A percentile compares a stretch with the other conserved stretches of the same genome.
Evolutionary conservation across 2,329 filamentous ascomycete genomes (phyloP).

Genomic region (Talaromyces albobiverticillius): DNA sequence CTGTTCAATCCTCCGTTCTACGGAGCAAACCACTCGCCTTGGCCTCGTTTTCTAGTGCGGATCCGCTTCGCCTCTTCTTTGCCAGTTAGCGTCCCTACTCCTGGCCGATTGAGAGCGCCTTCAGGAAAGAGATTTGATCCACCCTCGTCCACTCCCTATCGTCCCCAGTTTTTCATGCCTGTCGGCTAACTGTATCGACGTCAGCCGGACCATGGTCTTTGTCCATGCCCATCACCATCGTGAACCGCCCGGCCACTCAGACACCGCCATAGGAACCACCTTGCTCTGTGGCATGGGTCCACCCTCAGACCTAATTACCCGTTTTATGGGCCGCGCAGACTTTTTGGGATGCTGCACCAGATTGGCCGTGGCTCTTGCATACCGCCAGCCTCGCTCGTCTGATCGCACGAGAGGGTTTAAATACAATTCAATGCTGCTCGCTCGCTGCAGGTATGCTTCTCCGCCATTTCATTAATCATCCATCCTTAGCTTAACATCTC

Average conservation of each 20-base stretch:
- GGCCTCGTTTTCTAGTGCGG: constrained; percentile 7
- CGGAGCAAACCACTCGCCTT: too few species aligned
- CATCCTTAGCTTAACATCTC: not conserved
- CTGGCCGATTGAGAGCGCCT: not conserved
- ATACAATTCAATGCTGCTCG: not conserved
- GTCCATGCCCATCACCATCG: not conserved
- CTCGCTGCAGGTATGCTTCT: not conserved
- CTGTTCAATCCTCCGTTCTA: too few species aligned
- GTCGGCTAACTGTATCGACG: constrained; percentile 12
- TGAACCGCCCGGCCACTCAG: not conserved
- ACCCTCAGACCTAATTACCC: not conserved
- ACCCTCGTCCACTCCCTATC: not conserved
- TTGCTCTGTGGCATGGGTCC: not conserved
- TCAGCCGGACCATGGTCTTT: constrained; percentile 11
- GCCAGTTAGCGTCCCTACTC: constrained; percentile 3
- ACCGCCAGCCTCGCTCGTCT: not conserved
- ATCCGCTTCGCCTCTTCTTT: constrained; percentile 9
- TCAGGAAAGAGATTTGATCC: not conserved
- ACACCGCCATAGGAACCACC: not conserved
- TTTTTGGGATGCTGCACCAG: not conserved
- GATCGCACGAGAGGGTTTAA: not conserved
- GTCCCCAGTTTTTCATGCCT: constrained; percentile 11
- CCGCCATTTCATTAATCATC: not conserved
- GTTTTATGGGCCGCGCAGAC: not conserved
- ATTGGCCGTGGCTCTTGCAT: not conserved